Conservation (phyloP, 768 basidiomycete genomes). For the Lenzites betulinus region DNA sequence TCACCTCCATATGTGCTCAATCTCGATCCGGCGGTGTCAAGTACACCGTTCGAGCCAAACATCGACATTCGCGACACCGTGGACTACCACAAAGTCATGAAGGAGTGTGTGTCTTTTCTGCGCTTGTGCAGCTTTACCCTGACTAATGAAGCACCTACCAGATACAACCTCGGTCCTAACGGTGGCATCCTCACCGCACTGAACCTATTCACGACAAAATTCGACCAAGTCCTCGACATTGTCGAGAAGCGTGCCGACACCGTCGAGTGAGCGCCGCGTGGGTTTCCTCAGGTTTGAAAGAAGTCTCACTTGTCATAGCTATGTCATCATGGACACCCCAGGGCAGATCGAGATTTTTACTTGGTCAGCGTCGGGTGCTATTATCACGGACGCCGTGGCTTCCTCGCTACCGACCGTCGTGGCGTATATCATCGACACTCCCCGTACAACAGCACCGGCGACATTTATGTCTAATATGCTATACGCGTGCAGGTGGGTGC, state of each 20-base stretch:
- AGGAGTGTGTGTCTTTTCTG: constrained; percentile 75
- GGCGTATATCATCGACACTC: constrained; percentile 97
- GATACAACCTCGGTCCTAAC: constrained; percentile 98
- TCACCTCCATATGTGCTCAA: constrained; percentile 95
- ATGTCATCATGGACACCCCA: constrained; percentile 95
- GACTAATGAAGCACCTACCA: constrained; percentile 32
- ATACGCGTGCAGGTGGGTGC: constrained; percentile 88
- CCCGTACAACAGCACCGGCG: constrained; percentile 89
- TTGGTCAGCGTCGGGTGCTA: constrained; percentile 98
- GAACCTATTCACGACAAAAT: constrained; percentile 98
- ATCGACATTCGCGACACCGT: constrained; percentile 98
- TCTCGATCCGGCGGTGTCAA: constrained; percentile 93
- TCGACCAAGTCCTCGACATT: constrained; percentile 91
- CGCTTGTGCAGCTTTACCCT: constrained; percentile 4
- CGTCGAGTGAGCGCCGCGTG: constrained; percentile 67
- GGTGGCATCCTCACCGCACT: constrained; percentile 96
- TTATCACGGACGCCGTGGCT: constrained; percentile 97
- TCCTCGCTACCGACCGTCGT: constrained; percentile 92
- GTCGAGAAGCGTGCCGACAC: constrained; percentile 89
- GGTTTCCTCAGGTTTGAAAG: background rate
- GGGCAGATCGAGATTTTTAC: constrained; percentile 99
- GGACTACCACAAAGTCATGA: constrained; percentile 98
- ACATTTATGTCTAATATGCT: constrained; percentile 99
- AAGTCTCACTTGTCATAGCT: constrained; percentile 47
- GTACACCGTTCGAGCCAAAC: constrained; percentile 91